Conservation (phyloP, 225 moss, liverwort and hornwort genomes). For the Physcomitrium patens region DNA sequence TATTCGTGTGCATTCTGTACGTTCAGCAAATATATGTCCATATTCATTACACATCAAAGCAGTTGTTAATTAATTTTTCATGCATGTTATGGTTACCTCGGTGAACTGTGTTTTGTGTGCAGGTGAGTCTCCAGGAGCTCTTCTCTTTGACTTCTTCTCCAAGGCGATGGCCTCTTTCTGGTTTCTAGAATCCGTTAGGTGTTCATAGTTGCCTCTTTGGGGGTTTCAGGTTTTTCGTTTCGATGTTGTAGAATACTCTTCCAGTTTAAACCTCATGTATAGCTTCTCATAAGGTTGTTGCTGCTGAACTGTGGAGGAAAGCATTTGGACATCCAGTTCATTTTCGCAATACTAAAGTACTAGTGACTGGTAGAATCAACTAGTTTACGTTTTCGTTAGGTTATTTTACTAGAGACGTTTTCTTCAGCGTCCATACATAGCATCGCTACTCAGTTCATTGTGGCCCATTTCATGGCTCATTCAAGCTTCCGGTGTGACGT, state of each 20-base stretch:
- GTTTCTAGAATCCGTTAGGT: constrained; percentile 3
- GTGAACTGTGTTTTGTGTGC: constrained; percentile 41
- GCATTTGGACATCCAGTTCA: constrained; percentile 12
- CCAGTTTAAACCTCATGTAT: constrained; percentile 30
- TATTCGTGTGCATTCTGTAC: neutral
- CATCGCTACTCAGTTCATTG: constrained; percentile 9
- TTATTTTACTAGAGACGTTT: constrained; percentile 2
- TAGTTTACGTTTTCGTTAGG: constrained; percentile 12
- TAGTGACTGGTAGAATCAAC: constrained; percentile 25
- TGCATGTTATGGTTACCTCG: constrained; percentile 35
- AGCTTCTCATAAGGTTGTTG: constrained; percentile 25
- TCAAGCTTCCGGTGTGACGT: constrained; percentile 29
- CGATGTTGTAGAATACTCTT: constrained; percentile 3
- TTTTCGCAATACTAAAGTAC: constrained; percentile 1
- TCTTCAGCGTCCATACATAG: constrained; percentile 10
- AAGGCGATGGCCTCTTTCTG: constrained; percentile 14
- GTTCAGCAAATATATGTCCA: neutral
- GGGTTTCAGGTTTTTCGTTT: constrained; percentile 25
- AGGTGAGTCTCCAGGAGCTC: constrained; percentile 51
- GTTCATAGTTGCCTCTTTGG: constrained; percentile 23
- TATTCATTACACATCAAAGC: neutral
- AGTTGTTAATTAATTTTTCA: constrained; percentile 1
- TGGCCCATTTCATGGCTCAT: constrained; percentile 18
- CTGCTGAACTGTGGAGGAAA: constrained; percentile 44
- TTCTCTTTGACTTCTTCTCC: constrained; percentile 21